Evolutionary conservation across 148 eudicot species (phyloP).

Genomic region (Arbutus unedo): DNA sequence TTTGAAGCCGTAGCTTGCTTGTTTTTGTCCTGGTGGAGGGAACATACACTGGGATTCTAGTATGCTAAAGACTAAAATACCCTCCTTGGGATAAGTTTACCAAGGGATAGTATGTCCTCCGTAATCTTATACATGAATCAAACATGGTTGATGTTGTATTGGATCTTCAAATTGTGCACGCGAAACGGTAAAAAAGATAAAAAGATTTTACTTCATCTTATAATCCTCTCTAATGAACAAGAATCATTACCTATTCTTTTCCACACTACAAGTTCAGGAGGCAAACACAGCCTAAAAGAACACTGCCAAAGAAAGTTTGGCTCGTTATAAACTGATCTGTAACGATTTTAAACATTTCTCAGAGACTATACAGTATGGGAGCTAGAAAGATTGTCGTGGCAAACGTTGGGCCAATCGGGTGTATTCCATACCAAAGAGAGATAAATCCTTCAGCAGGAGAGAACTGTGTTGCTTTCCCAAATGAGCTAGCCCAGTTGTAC

Average conservation of each 20-base stretch:
- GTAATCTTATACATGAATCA: background rate
- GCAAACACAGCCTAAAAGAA: background rate
- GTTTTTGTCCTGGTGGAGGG: background rate
- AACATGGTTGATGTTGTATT: background rate
- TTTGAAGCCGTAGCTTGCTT: background rate
- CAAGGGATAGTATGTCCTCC: background rate
- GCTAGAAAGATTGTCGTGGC: slow-evolving; percentile 69
- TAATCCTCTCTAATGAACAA: background rate
- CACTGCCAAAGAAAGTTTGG: background rate
- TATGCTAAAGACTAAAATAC: background rate
- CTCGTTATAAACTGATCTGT: background rate
- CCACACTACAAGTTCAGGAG: no score
- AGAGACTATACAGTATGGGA: slow-evolving; percentile 81
- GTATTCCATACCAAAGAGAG: slow-evolving; percentile 76
- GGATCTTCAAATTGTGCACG: background rate
- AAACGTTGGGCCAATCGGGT: slow-evolving; percentile 91
- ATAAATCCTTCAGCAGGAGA: slow-evolving; percentile 59
- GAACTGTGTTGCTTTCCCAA: slow-evolving; percentile 56
- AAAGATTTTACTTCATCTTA: background rate
- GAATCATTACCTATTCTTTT: background rate
- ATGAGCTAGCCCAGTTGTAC: slow-evolving; percentile 63
- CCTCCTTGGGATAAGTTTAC: background rate
- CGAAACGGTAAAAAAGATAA: background rate
- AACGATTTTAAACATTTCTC: slow-evolving; percentile 11
- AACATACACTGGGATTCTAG: background rate